These are phyloP conservation scores for Microbotryum silenes-acaulis DNA, from an alignment of 1,284 basidiomycete species.

Conservation along the genomic window DNA sequence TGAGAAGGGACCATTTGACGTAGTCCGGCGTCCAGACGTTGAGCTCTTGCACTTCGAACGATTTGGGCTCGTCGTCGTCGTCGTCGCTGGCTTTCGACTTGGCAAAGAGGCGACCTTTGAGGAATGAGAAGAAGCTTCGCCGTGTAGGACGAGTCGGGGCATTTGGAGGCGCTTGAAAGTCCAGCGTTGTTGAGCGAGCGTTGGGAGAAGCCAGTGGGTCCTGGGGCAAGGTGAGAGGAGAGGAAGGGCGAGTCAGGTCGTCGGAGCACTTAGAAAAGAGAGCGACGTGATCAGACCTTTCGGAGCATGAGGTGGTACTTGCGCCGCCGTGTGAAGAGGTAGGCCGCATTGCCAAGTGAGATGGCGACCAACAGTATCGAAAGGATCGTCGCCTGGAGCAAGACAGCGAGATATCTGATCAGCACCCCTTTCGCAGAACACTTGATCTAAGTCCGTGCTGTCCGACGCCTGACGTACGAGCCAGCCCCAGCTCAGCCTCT, in stretches of 20 bases:
- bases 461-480: background rate
- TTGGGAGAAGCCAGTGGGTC: conserved; percentile 32
- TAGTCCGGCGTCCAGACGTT: conserved; percentile 32
- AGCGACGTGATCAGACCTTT: conserved; percentile 34
- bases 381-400: conserved; percentile 52
- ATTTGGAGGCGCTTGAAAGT: conserved; percentile 12
- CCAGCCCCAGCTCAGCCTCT: background rate
- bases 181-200: conserved; percentile 17
- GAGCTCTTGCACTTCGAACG: conserved; percentile 29
- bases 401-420: conserved; percentile 37
- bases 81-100: background rate
- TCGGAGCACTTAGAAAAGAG: background rate
- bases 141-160: background rate
- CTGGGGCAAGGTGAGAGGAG: conserved; percentile 2
- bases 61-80: conserved; percentile 3
- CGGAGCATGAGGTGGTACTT: conserved; percentile 39
- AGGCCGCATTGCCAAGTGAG: conserved; percentile 37
- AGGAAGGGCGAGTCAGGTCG: no score
- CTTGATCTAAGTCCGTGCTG: background rate
- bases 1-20: conserved; percentile 24
- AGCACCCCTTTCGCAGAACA: background rate
- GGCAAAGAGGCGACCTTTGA: background rate
- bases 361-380: conserved; percentile 38
- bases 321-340: conserved; percentile 36
- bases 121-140: background rate